phyloP scores from a whole-genome alignment of 1,139 yeast genomes.

The Yamadazyma trypodendri region DNA sequence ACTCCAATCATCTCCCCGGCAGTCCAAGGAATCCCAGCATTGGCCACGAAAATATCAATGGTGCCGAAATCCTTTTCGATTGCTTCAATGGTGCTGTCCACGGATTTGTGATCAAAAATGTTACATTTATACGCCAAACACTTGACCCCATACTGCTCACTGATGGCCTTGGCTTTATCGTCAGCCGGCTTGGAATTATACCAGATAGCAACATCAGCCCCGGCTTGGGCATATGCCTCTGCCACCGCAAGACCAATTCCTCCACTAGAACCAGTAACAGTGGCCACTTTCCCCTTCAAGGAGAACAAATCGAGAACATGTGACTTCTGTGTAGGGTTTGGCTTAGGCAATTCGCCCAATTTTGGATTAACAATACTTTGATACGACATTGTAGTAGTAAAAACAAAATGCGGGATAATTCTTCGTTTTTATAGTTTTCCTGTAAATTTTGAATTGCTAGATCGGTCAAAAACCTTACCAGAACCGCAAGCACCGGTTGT shows the following conservation, averaged over 20 bases:
- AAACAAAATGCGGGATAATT: no score
- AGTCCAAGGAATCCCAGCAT: conserved; percentile 90
- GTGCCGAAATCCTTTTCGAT: conserved; percentile 70
- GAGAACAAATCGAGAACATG: conserved; percentile 54
- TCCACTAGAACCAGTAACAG: conserved; percentile 84
- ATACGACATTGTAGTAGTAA: conserved; percentile 15
- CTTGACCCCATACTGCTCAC: conserved; percentile 62
- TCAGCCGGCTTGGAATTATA: conserved; percentile 55
- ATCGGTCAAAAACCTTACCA: no score
- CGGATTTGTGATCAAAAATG: conserved; percentile 58
- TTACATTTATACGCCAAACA: conserved; percentile 73
- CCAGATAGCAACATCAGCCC: conserved; percentile 53
- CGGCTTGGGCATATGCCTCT: conserved; percentile 30
- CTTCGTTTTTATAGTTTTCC: conserved; percentile 1
- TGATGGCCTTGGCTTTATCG: conserved; percentile 54
- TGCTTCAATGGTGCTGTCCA: conserved; percentile 53
- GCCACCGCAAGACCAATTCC: conserved; percentile 68
- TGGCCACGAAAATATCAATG: conserved; percentile 83
- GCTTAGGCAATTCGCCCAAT: conserved; percentile 28
- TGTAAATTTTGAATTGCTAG: no score
- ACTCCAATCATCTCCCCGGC: conserved; percentile 67
- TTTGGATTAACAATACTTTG: conserved; percentile 23
- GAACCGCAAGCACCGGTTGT: no score
- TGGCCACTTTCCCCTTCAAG: conserved; percentile 80
- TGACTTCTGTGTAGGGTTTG: conserved; percentile 27